These are phyloP conservation scores for Fusarium citri DNA, from an alignment of 2,329 filamentous ascomycete species.

Conservation along the genomic window DNA sequence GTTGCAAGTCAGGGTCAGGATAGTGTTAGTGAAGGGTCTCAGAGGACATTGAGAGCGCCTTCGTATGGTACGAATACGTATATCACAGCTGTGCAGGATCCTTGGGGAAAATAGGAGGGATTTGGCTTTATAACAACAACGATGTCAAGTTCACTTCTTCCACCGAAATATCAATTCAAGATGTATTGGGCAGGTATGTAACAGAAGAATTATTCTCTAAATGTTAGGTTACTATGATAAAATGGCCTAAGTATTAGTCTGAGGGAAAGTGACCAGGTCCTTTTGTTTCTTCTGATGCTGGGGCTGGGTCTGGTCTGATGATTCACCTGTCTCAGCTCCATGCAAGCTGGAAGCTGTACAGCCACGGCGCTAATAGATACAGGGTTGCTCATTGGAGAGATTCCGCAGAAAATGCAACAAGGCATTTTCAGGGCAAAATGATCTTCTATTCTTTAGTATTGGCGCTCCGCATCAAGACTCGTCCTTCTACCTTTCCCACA, in stretches of 20 bases:
- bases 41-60: background rate
- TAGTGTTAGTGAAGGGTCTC: background rate
- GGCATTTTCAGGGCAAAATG: background rate
- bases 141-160: too few relatives aligned
- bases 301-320: too few relatives aligned
- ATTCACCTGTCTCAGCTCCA: background rate
- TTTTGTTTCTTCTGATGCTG: too few relatives aligned
- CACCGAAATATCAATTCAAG: too few relatives aligned
- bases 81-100: background rate
- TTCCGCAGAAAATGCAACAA: background rate
- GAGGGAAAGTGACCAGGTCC: too few relatives aligned
- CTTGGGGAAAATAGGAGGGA: background rate
- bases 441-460: too few relatives aligned
- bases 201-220: too few relatives aligned
- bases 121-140: background rate
- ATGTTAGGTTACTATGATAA: too few relatives aligned
- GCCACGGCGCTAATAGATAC: background rate
- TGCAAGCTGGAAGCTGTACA: background rate
- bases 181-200: too few relatives aligned
- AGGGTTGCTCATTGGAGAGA: background rate
- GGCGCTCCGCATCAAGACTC: too few relatives aligned
- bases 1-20: background rate
- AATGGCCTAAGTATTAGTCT: background rate
- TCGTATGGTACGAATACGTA: conserved; percentile 16
- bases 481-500: too few relatives aligned